Evolutionary conservation across 2,329 filamentous ascomycete species (phyloP).

Genomic region (Zelopaecilomyces penicillatus): DNA sequence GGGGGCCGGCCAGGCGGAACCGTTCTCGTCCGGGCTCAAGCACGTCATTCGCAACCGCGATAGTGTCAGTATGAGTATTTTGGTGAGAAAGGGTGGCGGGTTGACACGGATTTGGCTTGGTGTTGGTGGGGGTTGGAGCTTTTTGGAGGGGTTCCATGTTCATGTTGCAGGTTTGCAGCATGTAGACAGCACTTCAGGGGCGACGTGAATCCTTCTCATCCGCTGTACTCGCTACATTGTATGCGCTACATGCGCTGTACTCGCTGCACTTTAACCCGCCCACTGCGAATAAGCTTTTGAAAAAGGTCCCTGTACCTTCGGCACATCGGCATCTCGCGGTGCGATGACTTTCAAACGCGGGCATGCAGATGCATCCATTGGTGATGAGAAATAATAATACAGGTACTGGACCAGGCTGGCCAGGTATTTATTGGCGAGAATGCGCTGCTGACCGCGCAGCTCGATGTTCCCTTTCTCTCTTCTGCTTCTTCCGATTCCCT

Average conservation of each 20-base stretch:
- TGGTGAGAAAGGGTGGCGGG: too few species aligned
- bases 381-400: too few species aligned
- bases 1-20: slow-evolving; percentile 11
- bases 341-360: too few species aligned
- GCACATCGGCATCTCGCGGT: too few species aligned
- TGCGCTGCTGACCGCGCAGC: background rate
- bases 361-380: too few species aligned
- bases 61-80: background rate
- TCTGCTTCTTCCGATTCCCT: background rate
- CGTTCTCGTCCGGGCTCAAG: slow-evolving; percentile 21
- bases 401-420: too few species aligned
- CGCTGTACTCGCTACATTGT: background rate
- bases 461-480: background rate
- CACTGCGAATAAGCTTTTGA: too few species aligned
- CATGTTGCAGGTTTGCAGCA: slow-evolving; percentile 2
- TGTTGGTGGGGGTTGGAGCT: too few species aligned
- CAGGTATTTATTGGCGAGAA: background rate
- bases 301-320: too few species aligned
- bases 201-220: background rate
- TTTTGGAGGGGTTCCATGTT: slow-evolving; percentile 1
- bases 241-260: too few species aligned
- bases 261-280: too few species aligned
- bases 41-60: slow-evolving; percentile 21
- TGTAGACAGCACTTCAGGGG: background rate
- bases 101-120: too few species aligned